Conservation (phyloP, 2,329 filamentous ascomycete species). For the Xylaria arbuscula region DNA sequence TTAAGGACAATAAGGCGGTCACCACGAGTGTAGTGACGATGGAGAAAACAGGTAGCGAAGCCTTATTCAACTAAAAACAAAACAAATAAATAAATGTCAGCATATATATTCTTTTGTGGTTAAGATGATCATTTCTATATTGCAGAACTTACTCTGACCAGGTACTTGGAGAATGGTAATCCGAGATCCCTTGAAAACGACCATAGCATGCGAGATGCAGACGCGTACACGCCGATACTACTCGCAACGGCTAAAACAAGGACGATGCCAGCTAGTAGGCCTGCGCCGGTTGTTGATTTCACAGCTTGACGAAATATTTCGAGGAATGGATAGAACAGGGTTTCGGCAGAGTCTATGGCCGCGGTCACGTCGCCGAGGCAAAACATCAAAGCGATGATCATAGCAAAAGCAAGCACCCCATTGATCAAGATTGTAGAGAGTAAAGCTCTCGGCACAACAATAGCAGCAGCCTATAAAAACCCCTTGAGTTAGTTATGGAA, state of each 20-base stretch:
- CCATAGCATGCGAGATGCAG: conserved; percentile 46
- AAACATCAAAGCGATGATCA: conserved; percentile 41
- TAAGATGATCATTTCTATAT: not conserved
- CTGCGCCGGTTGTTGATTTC: conserved; percentile 40
- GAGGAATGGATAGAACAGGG: conserved; percentile 47
- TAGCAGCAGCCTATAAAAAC: conserved; percentile 24
- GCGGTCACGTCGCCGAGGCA: conserved; percentile 40
- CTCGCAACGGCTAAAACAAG: conserved; percentile 38
- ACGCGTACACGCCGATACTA: conserved; percentile 41
- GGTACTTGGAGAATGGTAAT: conserved; percentile 39
- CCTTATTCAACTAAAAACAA: conserved; percentile 35
- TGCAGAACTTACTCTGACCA: conserved; percentile 35
- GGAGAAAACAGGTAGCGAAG: conserved; percentile 40
- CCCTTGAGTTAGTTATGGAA: not conserved
- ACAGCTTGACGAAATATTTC: conserved; percentile 42
- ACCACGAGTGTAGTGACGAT: conserved; percentile 40
- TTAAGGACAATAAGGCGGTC: conserved; percentile 44
- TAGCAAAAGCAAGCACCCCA: conserved; percentile 42
- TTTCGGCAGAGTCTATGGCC: conserved; percentile 34
- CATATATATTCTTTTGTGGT: not conserved
- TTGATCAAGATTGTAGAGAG: conserved; percentile 44
- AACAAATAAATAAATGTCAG: not conserved
- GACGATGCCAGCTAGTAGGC: conserved; percentile 47
- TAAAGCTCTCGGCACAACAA: conserved; percentile 40
- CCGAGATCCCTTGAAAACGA: conserved; percentile 45